Conservation (phyloP, 2,329 filamentous ascomycete species). For the Ophiostoma perfectum region DNA sequence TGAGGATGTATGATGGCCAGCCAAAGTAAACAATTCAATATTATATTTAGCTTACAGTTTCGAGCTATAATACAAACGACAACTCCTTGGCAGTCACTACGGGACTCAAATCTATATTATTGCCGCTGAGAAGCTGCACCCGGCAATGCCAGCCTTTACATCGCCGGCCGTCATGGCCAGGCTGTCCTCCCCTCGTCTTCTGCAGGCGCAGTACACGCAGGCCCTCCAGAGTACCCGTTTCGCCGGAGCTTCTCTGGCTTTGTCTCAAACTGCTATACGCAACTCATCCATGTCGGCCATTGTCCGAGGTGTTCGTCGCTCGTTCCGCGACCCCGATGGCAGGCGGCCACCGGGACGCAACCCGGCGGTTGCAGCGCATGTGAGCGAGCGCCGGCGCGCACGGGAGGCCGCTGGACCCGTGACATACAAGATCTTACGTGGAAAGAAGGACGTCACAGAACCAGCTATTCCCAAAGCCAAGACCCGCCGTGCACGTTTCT, state of each 20-base stretch:
- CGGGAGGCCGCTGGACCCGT: constrained; percentile 29
- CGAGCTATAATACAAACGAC: neutral
- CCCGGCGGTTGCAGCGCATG: constrained; percentile 26
- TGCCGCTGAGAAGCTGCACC: neutral
- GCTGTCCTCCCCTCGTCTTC: constrained; percentile 12
- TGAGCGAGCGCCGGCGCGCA: constrained; percentile 31
- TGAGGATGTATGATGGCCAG: neutral
- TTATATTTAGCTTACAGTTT: neutral
- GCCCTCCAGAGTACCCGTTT: neutral
- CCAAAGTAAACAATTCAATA: neutral
- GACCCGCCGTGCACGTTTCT: constrained; percentile 48
- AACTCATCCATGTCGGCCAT: constrained; percentile 28
- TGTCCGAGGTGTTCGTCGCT: constrained; percentile 26
- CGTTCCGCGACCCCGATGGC: constrained; percentile 27
- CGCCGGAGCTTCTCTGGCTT: neutral
- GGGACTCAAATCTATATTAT: neutral
- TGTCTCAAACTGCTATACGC: neutral
- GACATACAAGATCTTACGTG: constrained; percentile 39
- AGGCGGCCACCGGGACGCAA: constrained; percentile 20
- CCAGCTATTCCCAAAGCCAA: constrained; percentile 38
- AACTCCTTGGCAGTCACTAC: neutral
- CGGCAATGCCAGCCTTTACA: constrained; percentile 20
- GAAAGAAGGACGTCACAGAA: constrained; percentile 50
- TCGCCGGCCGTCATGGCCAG: constrained; percentile 14
- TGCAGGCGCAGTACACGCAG: neutral